A percentile compares a stretch with the other conserved stretches of the same genome.
Conservation (phyloP, 2,329 filamentous ascomycete species). For the Hawksworthiomyces lignivorus region DNA sequence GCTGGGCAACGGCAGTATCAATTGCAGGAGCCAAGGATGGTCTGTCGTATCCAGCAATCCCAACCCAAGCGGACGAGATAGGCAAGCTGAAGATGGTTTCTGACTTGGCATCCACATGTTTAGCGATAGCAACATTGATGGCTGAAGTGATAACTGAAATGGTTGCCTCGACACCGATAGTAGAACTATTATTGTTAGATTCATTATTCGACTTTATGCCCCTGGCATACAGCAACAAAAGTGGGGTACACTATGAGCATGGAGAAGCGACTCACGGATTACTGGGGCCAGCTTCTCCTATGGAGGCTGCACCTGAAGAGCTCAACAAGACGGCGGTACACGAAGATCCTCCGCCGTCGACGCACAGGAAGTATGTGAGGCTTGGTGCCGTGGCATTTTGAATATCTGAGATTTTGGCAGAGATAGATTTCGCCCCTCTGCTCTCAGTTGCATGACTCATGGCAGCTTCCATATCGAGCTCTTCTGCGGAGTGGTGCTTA, state of each 20-base stretch:
- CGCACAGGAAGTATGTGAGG: constrained; percentile 7
- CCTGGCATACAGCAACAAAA: too few species aligned
- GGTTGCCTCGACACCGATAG: constrained; percentile 21
- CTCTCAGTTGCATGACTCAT: too few species aligned
- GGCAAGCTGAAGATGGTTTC: not conserved
- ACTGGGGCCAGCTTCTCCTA: constrained; percentile 27
- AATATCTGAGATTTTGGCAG: too few species aligned
- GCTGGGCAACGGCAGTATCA: constrained; percentile 19
- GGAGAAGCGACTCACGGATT: constrained; percentile 33
- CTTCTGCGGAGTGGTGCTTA: too few species aligned
- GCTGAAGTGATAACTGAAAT: constrained; percentile 20
- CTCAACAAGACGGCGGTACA: constrained; percentile 30
- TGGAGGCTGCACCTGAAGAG: constrained; percentile 17
- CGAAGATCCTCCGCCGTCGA: constrained; percentile 35
- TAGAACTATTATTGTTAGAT: too few species aligned
- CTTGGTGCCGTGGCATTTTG: not conserved
- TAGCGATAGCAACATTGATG: constrained; percentile 19
- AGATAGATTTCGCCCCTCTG: too few species aligned
- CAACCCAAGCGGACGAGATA: constrained; percentile 29
- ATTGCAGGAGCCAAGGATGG: constrained; percentile 22
- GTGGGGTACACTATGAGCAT: too few species aligned
- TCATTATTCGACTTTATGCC: too few species aligned
- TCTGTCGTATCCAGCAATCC: constrained; percentile 32
- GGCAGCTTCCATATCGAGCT: too few species aligned
- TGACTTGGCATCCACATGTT: not conserved